Evolutionary conservation across 805 yeast genomes (phyloP).

Genomic region (Kodamaea sagamina): DNA sequence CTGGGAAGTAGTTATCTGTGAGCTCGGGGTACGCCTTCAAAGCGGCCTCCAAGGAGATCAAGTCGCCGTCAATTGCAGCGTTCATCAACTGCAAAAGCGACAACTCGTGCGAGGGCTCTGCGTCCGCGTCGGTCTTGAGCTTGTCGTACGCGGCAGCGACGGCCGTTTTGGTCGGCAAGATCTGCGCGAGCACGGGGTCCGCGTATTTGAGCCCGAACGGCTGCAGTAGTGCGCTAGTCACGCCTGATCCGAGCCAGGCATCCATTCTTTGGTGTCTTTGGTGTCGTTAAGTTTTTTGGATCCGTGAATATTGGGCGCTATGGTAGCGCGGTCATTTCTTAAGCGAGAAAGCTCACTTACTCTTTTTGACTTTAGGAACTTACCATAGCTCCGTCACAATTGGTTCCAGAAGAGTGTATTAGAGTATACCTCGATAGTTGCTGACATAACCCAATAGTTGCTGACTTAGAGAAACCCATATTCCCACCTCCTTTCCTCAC

Average conservation of each 20-base stretch:
- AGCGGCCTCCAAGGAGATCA: slow-evolving; percentile 33
- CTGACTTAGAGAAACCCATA: no score
- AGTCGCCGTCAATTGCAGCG: slow-evolving; percentile 41
- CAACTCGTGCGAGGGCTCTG: not conserved
- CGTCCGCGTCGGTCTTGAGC: not conserved
- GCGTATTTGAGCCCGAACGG: slow-evolving; percentile 18
- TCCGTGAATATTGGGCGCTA: no score
- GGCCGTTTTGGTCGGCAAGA: slow-evolving; percentile 27
- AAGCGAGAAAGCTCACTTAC: no score
- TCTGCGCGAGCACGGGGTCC: slow-evolving; percentile 31
- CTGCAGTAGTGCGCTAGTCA: slow-evolving; percentile 11
- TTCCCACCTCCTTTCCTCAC: no score
- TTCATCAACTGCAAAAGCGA: slow-evolving; percentile 28
- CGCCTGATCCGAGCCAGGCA: slow-evolving; percentile 22
- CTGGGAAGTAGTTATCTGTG: slow-evolving; percentile 23
- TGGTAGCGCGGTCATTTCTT: slow-evolving; percentile 1
- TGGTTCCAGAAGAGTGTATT: no score
- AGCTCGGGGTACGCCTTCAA: slow-evolving; percentile 24
- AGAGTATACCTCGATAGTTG: no score
- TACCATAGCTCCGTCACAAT: no score
- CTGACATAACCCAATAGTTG: no score
- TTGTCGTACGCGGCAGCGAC: slow-evolving; percentile 2
- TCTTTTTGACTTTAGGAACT: no score
- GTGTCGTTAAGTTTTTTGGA: no score
- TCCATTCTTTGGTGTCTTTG: slow-evolving; percentile 21